Evolutionary conservation across 441 rosid genomes (phyloP).

Genomic region (Biscutella laevigata): DNA sequence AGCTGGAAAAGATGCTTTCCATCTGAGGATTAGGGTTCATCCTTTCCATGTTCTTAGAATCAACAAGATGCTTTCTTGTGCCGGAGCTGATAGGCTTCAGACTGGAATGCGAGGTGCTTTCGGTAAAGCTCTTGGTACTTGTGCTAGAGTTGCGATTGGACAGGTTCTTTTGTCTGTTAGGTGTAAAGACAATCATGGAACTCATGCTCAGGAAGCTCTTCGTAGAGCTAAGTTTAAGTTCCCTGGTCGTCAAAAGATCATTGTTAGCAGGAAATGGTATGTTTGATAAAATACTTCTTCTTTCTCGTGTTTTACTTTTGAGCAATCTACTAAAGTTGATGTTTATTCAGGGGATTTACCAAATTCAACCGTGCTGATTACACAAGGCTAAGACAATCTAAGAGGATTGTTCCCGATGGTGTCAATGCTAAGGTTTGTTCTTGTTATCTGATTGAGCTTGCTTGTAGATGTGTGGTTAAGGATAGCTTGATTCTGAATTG

Average conservation of each 20-base stretch:
- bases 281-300: too few species aligned
- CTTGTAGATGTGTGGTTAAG: not conserved
- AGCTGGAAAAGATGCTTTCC: constrained; percentile 89
- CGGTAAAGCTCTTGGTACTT: constrained; percentile 51
- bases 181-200: constrained; percentile 66
- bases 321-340: too few species aligned
- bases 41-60: constrained; percentile 89
- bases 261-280: constrained; percentile 92
- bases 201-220: constrained; percentile 86
- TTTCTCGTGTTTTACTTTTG: too few species aligned
- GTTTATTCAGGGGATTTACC: constrained; percentile 6
- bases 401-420: not conserved
- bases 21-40: constrained; percentile 76
- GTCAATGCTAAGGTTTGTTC: not conserved
- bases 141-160: constrained; percentile 60
- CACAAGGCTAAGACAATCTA: not conserved
- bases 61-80: constrained; percentile 96
- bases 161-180: constrained; percentile 83
- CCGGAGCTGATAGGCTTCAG: constrained; percentile 93
- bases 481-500: not conserved
- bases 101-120: constrained; percentile 75
- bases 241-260: constrained; percentile 92
- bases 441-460: too few species aligned
- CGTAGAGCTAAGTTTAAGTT: constrained; percentile 93
- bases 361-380: not conserved